A percentile compares a stretch with the other conserved stretches of the same genome.
Evolutionary conservation across 2,329 filamentous ascomycete species (phyloP).

Genomic region (Monilinia polystroma): DNA sequence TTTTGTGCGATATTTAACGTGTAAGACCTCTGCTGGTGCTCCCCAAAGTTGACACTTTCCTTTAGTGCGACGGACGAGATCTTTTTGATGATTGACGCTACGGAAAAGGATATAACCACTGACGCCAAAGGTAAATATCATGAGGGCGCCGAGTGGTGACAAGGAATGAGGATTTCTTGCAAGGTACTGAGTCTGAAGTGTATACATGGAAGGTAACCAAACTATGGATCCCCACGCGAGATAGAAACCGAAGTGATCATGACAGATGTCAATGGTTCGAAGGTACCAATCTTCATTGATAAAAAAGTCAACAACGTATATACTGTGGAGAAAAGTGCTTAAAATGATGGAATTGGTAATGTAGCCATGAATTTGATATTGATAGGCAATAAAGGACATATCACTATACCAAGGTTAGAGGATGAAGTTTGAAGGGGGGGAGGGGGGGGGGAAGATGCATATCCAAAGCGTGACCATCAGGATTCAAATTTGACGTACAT

Average conservation of each 20-base stretch:
- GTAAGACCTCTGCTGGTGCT: conserved; percentile 43
- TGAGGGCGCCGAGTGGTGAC: conserved; percentile 32
- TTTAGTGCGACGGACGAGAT: conserved; percentile 43
- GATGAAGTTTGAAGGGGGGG: neutral
- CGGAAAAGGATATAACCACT: conserved; percentile 48
- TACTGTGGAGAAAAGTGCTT: conserved; percentile 45
- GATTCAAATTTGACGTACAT: conserved; percentile 41
- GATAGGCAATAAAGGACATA: conserved; percentile 44
- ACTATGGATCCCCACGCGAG: conserved; percentile 47
- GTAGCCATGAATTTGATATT: conserved; percentile 45
- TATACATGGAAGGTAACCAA: conserved; percentile 49
- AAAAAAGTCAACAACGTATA: conserved; percentile 52
- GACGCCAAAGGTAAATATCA: conserved; percentile 40
- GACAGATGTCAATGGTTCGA: conserved; percentile 45
- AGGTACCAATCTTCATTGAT: conserved; percentile 51
- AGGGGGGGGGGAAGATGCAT: neutral
- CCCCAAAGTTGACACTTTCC: conserved; percentile 48
- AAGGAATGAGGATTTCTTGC: conserved; percentile 44
- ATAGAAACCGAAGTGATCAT: conserved; percentile 47
- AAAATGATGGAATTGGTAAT: conserved; percentile 46
- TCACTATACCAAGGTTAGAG: conserved; percentile 37
- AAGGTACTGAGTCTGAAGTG: conserved; percentile 50
- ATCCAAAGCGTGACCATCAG: conserved; percentile 7
- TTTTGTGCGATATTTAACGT: conserved; percentile 44
- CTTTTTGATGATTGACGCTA: conserved; percentile 48